phyloP scores from a whole-genome alignment of 495 filamentous ascomycete species.

The Neurospora cerealis region DNA sequence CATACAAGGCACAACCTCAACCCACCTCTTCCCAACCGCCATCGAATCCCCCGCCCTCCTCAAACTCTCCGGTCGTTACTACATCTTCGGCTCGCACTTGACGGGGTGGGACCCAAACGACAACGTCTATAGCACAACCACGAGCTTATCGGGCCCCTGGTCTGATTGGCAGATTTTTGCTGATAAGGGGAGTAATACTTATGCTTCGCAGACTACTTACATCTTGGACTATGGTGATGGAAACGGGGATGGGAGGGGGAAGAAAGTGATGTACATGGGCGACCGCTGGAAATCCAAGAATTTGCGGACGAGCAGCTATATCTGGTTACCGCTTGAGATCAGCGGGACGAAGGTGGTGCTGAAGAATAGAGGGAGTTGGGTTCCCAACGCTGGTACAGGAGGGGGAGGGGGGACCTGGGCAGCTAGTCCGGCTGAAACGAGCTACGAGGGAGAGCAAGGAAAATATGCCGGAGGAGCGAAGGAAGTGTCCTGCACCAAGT shows the following conservation, averaged over 20 bases:
- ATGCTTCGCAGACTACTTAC: slow-evolving; percentile 42
- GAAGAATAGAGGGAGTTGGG: slow-evolving; percentile 45
- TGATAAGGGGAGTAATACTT: slow-evolving; percentile 42
- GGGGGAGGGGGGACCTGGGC: slow-evolving; percentile 25
- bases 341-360: slow-evolving; percentile 42
- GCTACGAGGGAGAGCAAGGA: slow-evolving; percentile 39
- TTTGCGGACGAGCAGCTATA: slow-evolving; percentile 50
- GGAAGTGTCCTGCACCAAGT: slow-evolving; percentile 35
- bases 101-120: slow-evolving; percentile 49
- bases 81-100: slow-evolving; percentile 30
- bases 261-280: slow-evolving; percentile 50
- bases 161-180: slow-evolving; percentile 51
- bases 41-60: slow-evolving; percentile 36
- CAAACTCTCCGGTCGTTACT: slow-evolving; percentile 28
- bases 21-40: slow-evolving; percentile 15
- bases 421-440: slow-evolving; percentile 34
- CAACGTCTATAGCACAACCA: slow-evolving; percentile 39
- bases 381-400: slow-evolving; percentile 25
- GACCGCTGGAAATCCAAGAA: slow-evolving; percentile 54
- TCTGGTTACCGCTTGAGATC: slow-evolving; percentile 56
- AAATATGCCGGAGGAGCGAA: slow-evolving; percentile 18
- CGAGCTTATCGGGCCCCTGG: slow-evolving; percentile 34
- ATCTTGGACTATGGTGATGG: slow-evolving; percentile 28
- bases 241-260: too few species aligned
- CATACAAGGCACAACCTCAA: slow-evolving; percentile 37